These are phyloP conservation scores for Alternaria sp. DNA, from an alignment of 2,329 filamentous ascomycete genomes.

Conservation along the genomic window DNA sequence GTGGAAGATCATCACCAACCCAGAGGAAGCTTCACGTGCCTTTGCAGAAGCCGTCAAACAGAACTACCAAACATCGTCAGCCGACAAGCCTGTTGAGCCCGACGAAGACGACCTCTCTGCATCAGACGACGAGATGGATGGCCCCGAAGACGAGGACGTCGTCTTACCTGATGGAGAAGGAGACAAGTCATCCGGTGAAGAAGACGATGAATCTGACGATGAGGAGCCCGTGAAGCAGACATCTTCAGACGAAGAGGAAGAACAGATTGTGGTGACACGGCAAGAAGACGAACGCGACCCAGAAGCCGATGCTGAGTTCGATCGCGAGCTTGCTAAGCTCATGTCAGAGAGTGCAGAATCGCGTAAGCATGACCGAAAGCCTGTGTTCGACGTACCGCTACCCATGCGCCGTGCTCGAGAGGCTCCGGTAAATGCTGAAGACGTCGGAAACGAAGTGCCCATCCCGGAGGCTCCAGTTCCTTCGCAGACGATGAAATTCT, in stretches of 20 bases:
- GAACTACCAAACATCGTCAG: slow-evolving; percentile 81
- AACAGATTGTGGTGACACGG: slow-evolving; percentile 88
- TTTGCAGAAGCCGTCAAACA: slow-evolving; percentile 89
- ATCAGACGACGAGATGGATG: slow-evolving; percentile 74
- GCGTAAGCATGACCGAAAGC: slow-evolving; percentile 93
- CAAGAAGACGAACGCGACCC: slow-evolving; percentile 90
- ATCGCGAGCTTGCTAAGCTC: slow-evolving; percentile 96
- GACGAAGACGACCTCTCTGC: slow-evolving; percentile 75
- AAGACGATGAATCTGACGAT: slow-evolving; percentile 59
- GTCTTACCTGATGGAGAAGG: slow-evolving; percentile 60
- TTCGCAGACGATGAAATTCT: slow-evolving; percentile 86
- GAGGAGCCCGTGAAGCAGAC: slow-evolving; percentile 55
- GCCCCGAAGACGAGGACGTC: slow-evolving; percentile 54
- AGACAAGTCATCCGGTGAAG: slow-evolving; percentile 57
- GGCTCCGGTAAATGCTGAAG: slow-evolving; percentile 47
- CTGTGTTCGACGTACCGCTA: slow-evolving; percentile 94
- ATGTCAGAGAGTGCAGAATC: slow-evolving; percentile 98
- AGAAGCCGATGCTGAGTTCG: slow-evolving; percentile 95
- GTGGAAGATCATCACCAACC: slow-evolving; percentile 83
- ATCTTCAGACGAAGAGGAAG: slow-evolving; percentile 76
- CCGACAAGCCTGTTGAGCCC: slow-evolving; percentile 71
- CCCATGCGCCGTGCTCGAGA: slow-evolving; percentile 81
- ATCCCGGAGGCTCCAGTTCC: slow-evolving; percentile 41
- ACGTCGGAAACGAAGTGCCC: slow-evolving; percentile 50
- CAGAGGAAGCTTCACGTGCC: slow-evolving; percentile 81